Evolutionary conservation across 257 asterid species (phyloP), one percentile per base, ranked within the genome.

Genomic region (Rhazya stricta): DNA sequence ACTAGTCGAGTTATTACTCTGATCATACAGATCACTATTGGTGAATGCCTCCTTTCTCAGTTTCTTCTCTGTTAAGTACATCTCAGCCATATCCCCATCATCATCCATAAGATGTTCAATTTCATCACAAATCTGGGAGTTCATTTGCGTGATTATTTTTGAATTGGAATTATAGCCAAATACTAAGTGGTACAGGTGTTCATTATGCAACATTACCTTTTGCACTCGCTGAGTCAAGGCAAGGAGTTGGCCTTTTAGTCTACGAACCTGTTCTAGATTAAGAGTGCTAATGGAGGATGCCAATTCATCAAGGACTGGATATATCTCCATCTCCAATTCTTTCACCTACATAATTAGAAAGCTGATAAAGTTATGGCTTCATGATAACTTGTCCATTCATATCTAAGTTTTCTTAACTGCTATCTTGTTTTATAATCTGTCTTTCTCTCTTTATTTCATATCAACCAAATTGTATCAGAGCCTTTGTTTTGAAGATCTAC

Each of bases 21-120:
- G 90, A 67, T 89, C 91, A 75, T 79, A 62, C 73, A 76, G 12
- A 71, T 86, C 98, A 45, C 73, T 80, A 77, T 60, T 81, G 80
- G 83, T 65, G 56, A 79, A 74, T 41, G 79, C 86, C 80, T 95
- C 97, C 80, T 81, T 86, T 81, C 92, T 88, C 78, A 88, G 93
- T 78, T 92, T 95, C 89, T 95, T 95, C 80, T 95, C 98, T 2
- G 99, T 91, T 81, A 95, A 83, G 80, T 95, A 95, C 99, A 95
- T 95, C 89, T 92, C 98, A 3, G 98, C 99, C 99, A 95, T 95
- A 79, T 95, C 99, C 61, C 97, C 99, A 62, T 95, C 99, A 80
- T 95, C 99, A 70, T 95, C 88, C 98, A 95, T 95, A 71, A 92
- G 88, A 84, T 95, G 99, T 83, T 95, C 99, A 71, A 95, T 92